phyloP scores from a whole-genome alignment of 2,329 filamentous ascomycete species.

The Arthrocladium fulminans region DNA sequence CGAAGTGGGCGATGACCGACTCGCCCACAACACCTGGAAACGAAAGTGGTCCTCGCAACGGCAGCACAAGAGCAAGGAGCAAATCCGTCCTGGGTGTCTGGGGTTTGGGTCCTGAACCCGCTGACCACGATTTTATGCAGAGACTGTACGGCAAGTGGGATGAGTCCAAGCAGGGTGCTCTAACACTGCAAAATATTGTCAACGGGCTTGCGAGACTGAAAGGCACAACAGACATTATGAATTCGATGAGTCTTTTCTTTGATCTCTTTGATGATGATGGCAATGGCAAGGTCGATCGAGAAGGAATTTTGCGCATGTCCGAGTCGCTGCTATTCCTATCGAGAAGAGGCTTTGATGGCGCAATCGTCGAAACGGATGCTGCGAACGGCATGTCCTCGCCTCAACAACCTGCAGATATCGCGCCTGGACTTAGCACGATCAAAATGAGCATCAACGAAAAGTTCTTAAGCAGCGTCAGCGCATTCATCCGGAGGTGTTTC shows the following conservation, averaged over 20 bases:
- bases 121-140: constrained; percentile 90
- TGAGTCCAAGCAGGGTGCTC: constrained; percentile 60
- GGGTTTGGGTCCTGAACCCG: constrained; percentile 59
- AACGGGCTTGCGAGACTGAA: constrained; percentile 84
- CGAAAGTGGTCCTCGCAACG: constrained; percentile 19
- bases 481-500: constrained; percentile 92
- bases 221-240: constrained; percentile 92
- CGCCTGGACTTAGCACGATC: constrained; percentile 19
- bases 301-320: constrained; percentile 89
- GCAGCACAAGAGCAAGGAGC: constrained; percentile 46
- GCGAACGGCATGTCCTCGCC: constrained; percentile 38
- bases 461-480: constrained; percentile 86
- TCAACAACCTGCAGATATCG: constrained; percentile 17
- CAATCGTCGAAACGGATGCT: constrained; percentile 57
- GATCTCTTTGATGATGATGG: constrained; percentile 90
- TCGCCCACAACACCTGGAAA: constrained; percentile 52
- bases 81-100: constrained; percentile 43
- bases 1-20: constrained; percentile 89
- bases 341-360: constrained; percentile 71
- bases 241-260: constrained; percentile 95
- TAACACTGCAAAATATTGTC: constrained; percentile 87
- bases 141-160: constrained; percentile 87
- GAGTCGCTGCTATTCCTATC: constrained; percentile 91
- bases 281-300: constrained; percentile 84
- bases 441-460: constrained; percentile 65